Evolutionary conservation across 2,329 filamentous ascomycete genomes (phyloP).

Genomic region (Colletotrichum musae): DNA sequence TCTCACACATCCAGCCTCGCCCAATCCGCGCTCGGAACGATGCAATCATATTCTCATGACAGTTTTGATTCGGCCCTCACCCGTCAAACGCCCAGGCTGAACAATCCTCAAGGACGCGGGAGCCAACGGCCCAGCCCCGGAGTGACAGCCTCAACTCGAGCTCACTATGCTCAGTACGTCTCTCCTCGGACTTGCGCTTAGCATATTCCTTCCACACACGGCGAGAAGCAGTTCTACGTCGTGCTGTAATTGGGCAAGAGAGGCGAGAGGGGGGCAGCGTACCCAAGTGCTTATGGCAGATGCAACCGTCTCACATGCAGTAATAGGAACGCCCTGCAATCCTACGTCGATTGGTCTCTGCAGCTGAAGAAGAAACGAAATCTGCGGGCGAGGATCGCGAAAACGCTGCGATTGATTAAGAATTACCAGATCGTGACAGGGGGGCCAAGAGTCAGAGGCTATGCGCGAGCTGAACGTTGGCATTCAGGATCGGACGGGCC

Average conservation of each 20-base stretch:
- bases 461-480: neutral
- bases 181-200: constrained; percentile 3
- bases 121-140: neutral
- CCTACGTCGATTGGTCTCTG: constrained; percentile 13
- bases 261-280: neutral
- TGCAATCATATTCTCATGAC: constrained; percentile 1
- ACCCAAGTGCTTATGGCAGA: constrained; percentile 39
- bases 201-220: neutral
- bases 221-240: neutral
- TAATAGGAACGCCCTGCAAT: neutral
- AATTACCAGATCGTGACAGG: neutral
- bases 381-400: neutral
- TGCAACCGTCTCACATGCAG: constrained; percentile 38
- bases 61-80: neutral
- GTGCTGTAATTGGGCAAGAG: constrained; percentile 20
- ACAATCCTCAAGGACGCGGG: constrained; percentile 11
- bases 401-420: neutral
- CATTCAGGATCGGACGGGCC: constrained; percentile 5
- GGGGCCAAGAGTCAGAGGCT: neutral
- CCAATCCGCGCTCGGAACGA: neutral
- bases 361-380: neutral
- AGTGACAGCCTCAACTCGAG: neutral
- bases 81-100: constrained; percentile 5
- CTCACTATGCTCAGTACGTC: neutral
- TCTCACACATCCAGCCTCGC: neutral